Evolutionary conservation across 257 asterid species (phyloP).

Genomic region (Avicennia marina): DNA sequence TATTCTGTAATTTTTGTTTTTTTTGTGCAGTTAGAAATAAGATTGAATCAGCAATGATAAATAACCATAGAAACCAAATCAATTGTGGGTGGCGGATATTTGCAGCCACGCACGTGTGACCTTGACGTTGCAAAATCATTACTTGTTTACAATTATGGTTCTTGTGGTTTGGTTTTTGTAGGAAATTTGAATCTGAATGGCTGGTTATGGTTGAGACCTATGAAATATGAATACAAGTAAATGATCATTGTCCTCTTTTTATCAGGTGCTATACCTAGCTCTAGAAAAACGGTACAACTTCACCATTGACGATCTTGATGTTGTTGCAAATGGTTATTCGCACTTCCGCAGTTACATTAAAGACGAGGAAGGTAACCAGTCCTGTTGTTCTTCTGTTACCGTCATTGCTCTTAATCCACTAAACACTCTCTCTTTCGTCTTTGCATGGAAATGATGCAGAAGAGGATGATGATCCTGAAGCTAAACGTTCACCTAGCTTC

Average conservation of each 20-base stretch:
- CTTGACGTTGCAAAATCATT: too few relatives aligned
- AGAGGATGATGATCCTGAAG: conserved; percentile 27
- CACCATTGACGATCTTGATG: conserved; percentile 72
- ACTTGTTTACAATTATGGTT: background rate
- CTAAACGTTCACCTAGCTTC: conserved; percentile 26
- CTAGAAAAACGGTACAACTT: conserved; percentile 94
- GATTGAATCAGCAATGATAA: too few relatives aligned
- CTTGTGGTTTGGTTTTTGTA: background rate
- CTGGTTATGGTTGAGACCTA: background rate
- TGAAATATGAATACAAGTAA: background rate
- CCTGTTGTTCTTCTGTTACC: too few relatives aligned
- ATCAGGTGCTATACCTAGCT: conserved; percentile 80
- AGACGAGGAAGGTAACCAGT: conserved; percentile 38
- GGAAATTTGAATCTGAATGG: background rate
- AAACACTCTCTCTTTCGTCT: background rate
- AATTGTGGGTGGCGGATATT: too few relatives aligned
- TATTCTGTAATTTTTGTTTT: too few relatives aligned
- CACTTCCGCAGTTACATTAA: conserved; percentile 58
- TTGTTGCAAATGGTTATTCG: conserved; percentile 87
- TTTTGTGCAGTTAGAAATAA: too few relatives aligned
- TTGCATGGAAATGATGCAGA: conserved; percentile 28
- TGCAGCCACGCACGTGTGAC: too few relatives aligned
- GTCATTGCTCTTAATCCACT: background rate
- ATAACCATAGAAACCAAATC: too few relatives aligned
- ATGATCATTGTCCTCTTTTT: background rate